These are phyloP conservation scores for Carex littledalei DNA, from an alignment of 176 grass and related monocot species.

Conservation along the genomic window DNA sequence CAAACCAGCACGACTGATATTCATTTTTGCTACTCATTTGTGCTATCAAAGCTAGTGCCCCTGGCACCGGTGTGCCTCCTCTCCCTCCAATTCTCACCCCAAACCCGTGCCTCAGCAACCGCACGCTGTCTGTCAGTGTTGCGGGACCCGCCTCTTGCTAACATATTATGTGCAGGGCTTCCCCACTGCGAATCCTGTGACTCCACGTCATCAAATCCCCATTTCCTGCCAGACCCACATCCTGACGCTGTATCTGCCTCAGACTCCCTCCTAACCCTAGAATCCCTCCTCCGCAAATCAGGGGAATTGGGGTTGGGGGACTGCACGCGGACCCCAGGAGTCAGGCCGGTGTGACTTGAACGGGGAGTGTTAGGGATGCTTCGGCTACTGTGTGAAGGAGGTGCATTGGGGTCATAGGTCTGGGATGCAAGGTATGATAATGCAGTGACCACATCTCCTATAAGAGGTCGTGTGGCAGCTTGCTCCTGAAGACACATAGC, in stretches of 20 bases:
- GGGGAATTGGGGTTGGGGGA: constrained; percentile 75
- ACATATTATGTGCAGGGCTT: constrained; percentile 49
- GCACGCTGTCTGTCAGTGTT: constrained; percentile 53
- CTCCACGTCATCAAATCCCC: constrained; percentile 65
- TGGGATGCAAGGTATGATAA: constrained; percentile 98
- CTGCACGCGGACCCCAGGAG: constrained; percentile 33
- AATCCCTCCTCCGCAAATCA: constrained; percentile 41
- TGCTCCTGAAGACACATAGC: constrained; percentile 99
- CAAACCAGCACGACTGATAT: constrained; percentile 5
- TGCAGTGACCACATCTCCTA: constrained; percentile 93
- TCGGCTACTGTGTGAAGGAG: constrained; percentile 35
- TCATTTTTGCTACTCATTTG: constrained; percentile 46
- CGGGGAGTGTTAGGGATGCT: constrained; percentile 55
- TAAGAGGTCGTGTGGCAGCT: constrained; percentile 80
- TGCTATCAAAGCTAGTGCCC: constrained; percentile 60
- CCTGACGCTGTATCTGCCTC: constrained; percentile 36
- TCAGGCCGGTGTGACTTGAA: constrained; percentile 45
- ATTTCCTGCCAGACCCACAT: constrained; percentile 59
- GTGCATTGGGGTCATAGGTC: constrained; percentile 69
- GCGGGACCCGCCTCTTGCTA: constrained; percentile 42
- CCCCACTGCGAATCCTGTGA: constrained; percentile 47
- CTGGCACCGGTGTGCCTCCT: constrained; percentile 31
- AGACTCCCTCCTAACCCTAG: constrained; percentile 24
- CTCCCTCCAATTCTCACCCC: constrained; percentile 72
- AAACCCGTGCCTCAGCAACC: constrained; percentile 52